Conservation (phyloP, 1,284 basidiomycete genomes). For the Microbotryum silenes-acaulis region DNA sequence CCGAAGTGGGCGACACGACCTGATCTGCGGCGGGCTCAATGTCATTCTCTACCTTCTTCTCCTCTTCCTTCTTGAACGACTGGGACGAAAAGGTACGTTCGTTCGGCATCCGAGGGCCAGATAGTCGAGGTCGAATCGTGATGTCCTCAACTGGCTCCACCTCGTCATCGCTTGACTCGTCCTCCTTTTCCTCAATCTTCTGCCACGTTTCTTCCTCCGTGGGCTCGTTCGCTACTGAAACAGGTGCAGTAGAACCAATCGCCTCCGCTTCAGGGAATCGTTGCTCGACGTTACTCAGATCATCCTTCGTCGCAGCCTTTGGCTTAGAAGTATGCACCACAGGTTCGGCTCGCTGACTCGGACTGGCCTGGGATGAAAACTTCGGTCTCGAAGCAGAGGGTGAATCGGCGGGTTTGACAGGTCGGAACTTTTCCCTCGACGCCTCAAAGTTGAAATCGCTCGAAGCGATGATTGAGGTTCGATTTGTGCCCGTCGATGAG, state of each 20-base stretch:
- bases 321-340: no score
- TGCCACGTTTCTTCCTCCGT: conserved; percentile 13
- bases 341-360: no score
- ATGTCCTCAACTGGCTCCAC: conserved; percentile 1
- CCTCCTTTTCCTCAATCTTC: conserved; percentile 24
- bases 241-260: not conserved
- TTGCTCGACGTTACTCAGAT: conserved; percentile 2
- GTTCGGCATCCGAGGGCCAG: not conserved
- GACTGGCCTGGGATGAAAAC: no score
- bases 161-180: conserved; percentile 31
- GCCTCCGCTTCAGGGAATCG: conserved; percentile 18
- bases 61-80: no score
- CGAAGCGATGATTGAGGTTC: conserved; percentile 8
- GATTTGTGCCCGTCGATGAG: not conserved
- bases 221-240: no score
- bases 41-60: no score
- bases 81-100: not conserved
- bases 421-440: conserved; percentile 26
- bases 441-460: not conserved
- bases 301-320: not conserved
- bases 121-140: not conserved
- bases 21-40: no score
- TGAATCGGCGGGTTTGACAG: conserved; percentile 4
- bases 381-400: not conserved
- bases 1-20: no score